These are phyloP conservation scores for Penicillium arizonense DNA, from an alignment of 495 filamentous ascomycete species.

Conservation along the genomic window DNA sequence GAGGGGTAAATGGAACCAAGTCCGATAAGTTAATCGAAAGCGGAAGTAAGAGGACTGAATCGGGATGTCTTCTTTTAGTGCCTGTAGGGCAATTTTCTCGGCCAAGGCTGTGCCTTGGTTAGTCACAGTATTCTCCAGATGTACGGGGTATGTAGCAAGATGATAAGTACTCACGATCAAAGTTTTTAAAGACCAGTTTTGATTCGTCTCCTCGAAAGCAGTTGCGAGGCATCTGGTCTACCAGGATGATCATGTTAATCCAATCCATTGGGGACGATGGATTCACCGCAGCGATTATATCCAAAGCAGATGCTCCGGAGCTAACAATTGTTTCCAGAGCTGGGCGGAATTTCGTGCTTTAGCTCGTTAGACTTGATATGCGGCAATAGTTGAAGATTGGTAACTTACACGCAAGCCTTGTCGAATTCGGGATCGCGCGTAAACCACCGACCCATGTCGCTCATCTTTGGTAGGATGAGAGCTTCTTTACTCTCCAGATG, in stretches of 20 bases:
- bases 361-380: background rate
- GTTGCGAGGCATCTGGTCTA: slow-evolving; percentile 34
- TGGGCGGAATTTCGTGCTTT: slow-evolving; percentile 25
- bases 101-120: slow-evolving; percentile 11
- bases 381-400: background rate
- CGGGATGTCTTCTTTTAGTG: slow-evolving; percentile 15
- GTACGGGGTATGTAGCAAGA: no score
- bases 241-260: slow-evolving; percentile 25
- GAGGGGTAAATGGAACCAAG: slow-evolving; percentile 34
- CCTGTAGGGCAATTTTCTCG: slow-evolving; percentile 19
- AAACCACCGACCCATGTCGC: slow-evolving; percentile 29
- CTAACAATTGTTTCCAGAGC: slow-evolving; percentile 23
- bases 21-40: slow-evolving; percentile 26
- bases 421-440: slow-evolving; percentile 25
- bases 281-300: slow-evolving; percentile 23
- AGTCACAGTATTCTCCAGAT: no score
- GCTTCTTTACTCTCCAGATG: slow-evolving; percentile 14
- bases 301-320: slow-evolving; percentile 12
- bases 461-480: slow-evolving; percentile 15
- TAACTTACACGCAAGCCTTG: slow-evolving; percentile 26
- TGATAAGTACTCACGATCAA: slow-evolving; percentile 15
- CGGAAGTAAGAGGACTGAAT: slow-evolving; percentile 16
- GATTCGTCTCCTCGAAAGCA: slow-evolving; percentile 31
- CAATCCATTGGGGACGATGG: slow-evolving; percentile 17
- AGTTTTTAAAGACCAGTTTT: slow-evolving; percentile 26